These are phyloP conservation scores for Boeremia exigua DNA, from an alignment of 2,329 filamentous ascomycete species.

Conservation along the genomic window DNA sequence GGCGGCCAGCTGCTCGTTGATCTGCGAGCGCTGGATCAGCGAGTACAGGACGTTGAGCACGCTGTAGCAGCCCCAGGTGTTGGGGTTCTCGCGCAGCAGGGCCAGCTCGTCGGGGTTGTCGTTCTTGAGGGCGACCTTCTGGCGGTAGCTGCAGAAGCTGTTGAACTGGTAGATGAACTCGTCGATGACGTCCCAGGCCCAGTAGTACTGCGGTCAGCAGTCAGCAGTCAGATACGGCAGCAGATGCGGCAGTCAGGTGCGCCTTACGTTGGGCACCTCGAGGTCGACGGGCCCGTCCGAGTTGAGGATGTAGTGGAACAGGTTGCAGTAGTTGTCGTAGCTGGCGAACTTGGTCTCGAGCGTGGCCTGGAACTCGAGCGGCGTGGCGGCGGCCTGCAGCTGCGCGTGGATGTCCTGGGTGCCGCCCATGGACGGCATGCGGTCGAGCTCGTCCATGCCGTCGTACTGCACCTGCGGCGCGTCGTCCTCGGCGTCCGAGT, in stretches of 20 bases:
- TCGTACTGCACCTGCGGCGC: slow-evolving; percentile 96
- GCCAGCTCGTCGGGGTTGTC: slow-evolving; percentile 92
- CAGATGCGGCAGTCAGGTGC: no score
- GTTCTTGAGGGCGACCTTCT: slow-evolving; percentile 81
- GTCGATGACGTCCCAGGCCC: slow-evolving; percentile 99
- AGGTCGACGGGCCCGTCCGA: slow-evolving; percentile 98
- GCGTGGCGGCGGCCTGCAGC: slow-evolving; percentile 88
- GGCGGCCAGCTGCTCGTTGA: slow-evolving; percentile 93
- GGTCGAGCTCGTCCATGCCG: slow-evolving; percentile 81
- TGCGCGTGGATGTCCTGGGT: slow-evolving; percentile 92
- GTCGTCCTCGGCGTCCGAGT: slow-evolving; percentile 93
- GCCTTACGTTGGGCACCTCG: slow-evolving; percentile 92
- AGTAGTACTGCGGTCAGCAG: slow-evolving; percentile 80
- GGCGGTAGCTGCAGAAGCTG: slow-evolving; percentile 96
- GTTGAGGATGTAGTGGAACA: slow-evolving; percentile 99
- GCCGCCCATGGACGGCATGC: slow-evolving; percentile 66
- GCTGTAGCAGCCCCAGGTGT: slow-evolving; percentile 99
- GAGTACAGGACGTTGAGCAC: slow-evolving; percentile 99
- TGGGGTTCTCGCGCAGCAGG: slow-evolving; percentile 92
- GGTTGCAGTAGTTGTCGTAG: slow-evolving; percentile 99
- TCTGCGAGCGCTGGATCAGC: slow-evolving; percentile 96
- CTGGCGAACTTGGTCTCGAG: slow-evolving; percentile 97
- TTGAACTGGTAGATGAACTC: slow-evolving; percentile 99
- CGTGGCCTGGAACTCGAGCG: slow-evolving; percentile 93
- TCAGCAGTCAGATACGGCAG: slow-evolving; percentile 19